These are phyloP conservation scores for Ophiostoma australiae DNA, from an alignment of 2,329 filamentous ascomycete genomes.

Conservation along the genomic window DNA sequence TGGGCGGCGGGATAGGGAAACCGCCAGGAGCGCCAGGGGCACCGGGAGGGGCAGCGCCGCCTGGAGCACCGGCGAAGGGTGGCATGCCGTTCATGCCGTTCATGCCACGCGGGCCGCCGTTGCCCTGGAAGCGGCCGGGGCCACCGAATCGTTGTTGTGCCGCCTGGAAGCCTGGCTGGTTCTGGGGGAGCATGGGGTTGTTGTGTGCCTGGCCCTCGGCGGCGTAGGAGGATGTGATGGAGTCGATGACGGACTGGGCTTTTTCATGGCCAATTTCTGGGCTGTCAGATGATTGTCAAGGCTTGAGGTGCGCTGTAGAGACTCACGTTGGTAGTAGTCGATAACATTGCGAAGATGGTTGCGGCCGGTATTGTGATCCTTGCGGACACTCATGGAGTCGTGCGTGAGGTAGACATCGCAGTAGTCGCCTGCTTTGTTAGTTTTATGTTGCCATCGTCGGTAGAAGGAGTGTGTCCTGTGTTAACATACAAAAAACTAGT, in stretches of 20 bases:
- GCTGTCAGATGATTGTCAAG: slow-evolving; percentile 17
- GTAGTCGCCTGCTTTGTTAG: slow-evolving; percentile 64
- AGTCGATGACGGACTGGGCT: slow-evolving; percentile 96
- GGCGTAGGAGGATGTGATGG: slow-evolving; percentile 91
- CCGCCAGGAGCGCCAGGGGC: slow-evolving; percentile 43
- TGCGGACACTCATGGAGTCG: slow-evolving; percentile 99
- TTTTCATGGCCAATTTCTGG: slow-evolving; percentile 96
- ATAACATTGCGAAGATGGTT: slow-evolving; percentile 97
- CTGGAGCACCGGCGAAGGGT: slow-evolving; percentile 33
- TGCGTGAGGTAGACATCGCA: slow-evolving; percentile 99
- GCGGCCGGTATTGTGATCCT: slow-evolving; percentile 93
- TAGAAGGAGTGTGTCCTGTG: slow-evolving; percentile 37
- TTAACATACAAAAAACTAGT: slow-evolving; percentile 29
- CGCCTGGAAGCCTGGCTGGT: slow-evolving; percentile 52
- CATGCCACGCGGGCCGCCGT: neutral
- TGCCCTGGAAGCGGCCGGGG: slow-evolving; percentile 21
- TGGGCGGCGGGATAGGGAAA: slow-evolving; percentile 38
- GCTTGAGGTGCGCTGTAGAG: neutral
- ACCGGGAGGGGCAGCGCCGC: slow-evolving; percentile 45
- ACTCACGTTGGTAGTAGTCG: slow-evolving; percentile 91
- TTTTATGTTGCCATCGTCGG: neutral
- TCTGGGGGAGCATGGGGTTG: slow-evolving; percentile 76
- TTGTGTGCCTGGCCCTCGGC: slow-evolving; percentile 79
- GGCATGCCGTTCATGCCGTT: slow-evolving; percentile 36
- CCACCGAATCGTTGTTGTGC: slow-evolving; percentile 19